Base-by-base conservation (phyloP, 2,329 filamentous ascomycete species). In the Dendrostoma leiphaemia region DNA sequence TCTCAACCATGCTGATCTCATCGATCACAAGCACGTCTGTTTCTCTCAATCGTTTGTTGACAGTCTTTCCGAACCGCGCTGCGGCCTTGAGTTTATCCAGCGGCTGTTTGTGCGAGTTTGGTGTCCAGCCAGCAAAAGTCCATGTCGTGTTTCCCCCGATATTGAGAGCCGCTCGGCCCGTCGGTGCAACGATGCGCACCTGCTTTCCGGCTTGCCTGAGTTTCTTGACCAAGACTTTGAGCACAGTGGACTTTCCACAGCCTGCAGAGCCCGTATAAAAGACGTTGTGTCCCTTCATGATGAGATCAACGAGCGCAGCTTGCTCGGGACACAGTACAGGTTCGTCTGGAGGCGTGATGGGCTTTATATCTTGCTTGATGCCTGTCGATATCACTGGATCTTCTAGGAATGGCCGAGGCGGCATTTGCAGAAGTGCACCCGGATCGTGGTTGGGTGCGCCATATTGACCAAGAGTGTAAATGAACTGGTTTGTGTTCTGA, bases 201-300 rank as follows among this genome's bases (percentile, higher is more conserved):
- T 19, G 61, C 34, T 66, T 70, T 0, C 70, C 69, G 54, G 55
- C 60, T 0, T 58, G 59, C 8, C 58, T 54, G 2, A 83, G 67
- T 5, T 67, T 63, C 6, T 63, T 66, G 2, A 74, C 74, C 35
- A 82, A 76, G 7, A 73, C 72, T 54, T 76, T 77, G 0, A 85
- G 66, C 2, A 83, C 76, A 0, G 79, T 80, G 0, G 78, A 81
- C 62, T 85, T 85, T 3, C 82, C 82, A 43, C 76, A 80, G 0
- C 84, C 84, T 13, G 83, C 84, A 0, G 81, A 82, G 8, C 84
- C 84, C 0, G 83, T 86, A 60, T 81, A 86, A 62, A 86, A 88
- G 9, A 86, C 79, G 51, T 86, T 86, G 2, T 63, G 58, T 0
- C 82, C 79, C 3, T 67, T 68, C 3, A 74, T 55, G 24, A 85